These are phyloP conservation scores for Colletotrichum simmondsii DNA, from an alignment of 2,329 filamentous ascomycete genomes.

Conservation along the genomic window DNA sequence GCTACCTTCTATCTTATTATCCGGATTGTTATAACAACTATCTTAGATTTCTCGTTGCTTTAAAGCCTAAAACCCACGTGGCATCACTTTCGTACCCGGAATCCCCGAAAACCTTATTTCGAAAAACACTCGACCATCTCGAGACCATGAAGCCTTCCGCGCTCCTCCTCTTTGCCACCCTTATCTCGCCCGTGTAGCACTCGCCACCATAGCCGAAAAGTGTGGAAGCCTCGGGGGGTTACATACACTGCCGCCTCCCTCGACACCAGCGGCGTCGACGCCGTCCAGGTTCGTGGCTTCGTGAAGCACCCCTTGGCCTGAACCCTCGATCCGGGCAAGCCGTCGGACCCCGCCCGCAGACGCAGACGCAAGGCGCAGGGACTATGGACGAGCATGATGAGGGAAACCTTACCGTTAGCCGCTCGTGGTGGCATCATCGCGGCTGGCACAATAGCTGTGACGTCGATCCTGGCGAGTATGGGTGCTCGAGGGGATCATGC, in stretches of 20 bases:
- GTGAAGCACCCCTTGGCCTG: constrained; percentile 10
- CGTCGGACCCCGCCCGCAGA: background rate
- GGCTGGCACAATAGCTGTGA: constrained; percentile 2
- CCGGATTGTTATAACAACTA: too few species aligned
- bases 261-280: constrained; percentile 8
- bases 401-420: too few species aligned
- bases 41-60: too few species aligned
- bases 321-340: background rate
- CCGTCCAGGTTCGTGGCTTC: constrained; percentile 2
- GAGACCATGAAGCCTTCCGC: background rate
- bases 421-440: background rate
- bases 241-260: background rate
- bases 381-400: too few species aligned
- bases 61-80: too few species aligned
- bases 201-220: background rate
- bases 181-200: constrained; percentile 2
- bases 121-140: too few species aligned
- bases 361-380: too few species aligned
- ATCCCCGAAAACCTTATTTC: too few species aligned
- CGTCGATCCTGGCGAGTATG: background rate
- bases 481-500: constrained; percentile 6
- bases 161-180: constrained; percentile 7
- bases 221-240: constrained; percentile 3
- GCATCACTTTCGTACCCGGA: too few species aligned
- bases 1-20: too few species aligned